phyloP scores from a whole-genome alignment of 768 basidiomycete species.

The Boletellus ananas region DNA sequence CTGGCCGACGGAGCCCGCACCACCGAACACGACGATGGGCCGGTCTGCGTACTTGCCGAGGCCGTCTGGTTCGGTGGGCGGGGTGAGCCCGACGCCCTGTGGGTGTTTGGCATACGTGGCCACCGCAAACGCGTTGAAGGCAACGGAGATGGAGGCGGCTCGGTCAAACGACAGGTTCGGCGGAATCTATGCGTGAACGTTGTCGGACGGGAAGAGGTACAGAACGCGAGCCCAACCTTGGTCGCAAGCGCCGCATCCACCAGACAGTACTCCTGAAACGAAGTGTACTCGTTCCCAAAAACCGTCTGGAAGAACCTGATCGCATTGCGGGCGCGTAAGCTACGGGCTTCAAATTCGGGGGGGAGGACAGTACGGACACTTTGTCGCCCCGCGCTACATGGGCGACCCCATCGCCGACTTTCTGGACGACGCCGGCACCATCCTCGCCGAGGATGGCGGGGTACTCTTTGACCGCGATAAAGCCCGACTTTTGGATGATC shows the following conservation, averaged over 20 bases:
- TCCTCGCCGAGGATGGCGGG: slow-evolving; percentile 38
- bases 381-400: slow-evolving; percentile 33
- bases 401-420: slow-evolving; percentile 35
- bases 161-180: slow-evolving; percentile 33
- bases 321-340: too few species aligned
- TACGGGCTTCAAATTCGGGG: not conserved
- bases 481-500: slow-evolving; percentile 9
- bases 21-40: slow-evolving; percentile 35
- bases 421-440: slow-evolving; percentile 35
- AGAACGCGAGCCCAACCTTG: slow-evolving; percentile 5
- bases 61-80: slow-evolving; percentile 30
- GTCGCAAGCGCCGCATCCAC: slow-evolving; percentile 11
- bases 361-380: slow-evolving; percentile 1
- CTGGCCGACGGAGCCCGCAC: slow-evolving; percentile 37
- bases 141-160: slow-evolving; percentile 35
- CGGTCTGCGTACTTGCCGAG: slow-evolving; percentile 30
- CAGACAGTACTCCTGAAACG: slow-evolving; percentile 25
- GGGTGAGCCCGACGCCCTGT: slow-evolving; percentile 22
- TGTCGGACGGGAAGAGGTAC: not conserved
- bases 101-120: slow-evolving; percentile 29
- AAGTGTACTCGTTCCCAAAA: slow-evolving; percentile 8
- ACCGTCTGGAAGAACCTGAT: slow-evolving; percentile 8
- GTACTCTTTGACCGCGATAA: slow-evolving; percentile 28
- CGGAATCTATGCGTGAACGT: slow-evolving; percentile 25
- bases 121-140: slow-evolving; percentile 31